phyloP scores from a whole-genome alignment of 306 rosid species.

The Luffa aegyptiaca region DNA sequence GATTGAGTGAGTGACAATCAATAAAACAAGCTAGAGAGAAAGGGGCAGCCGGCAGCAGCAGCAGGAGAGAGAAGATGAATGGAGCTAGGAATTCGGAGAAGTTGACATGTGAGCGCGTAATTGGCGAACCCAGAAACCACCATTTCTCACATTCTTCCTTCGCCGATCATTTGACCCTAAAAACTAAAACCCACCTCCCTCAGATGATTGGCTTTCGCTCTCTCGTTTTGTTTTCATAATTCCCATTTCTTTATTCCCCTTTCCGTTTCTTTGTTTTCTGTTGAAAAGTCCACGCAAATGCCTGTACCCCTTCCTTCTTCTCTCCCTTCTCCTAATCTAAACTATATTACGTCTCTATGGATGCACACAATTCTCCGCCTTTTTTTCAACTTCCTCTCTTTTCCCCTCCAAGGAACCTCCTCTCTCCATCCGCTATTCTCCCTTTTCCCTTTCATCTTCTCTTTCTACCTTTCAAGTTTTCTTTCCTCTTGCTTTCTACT shows the following conservation, averaged over 20 bases:
- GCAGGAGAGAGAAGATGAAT: background rate
- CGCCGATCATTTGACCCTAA: background rate
- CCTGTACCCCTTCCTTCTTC: background rate
- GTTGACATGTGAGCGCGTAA: background rate
- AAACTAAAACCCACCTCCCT: background rate
- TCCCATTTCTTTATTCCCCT: background rate
- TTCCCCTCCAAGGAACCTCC: background rate
- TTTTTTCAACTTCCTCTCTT: conserved; percentile 1
- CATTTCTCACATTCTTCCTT: too few species aligned
- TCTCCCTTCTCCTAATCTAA: background rate
- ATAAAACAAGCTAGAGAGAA: background rate
- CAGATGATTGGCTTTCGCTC: background rate
- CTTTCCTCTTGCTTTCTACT: background rate
- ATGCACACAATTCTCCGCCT: background rate
- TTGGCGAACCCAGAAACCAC: background rate
- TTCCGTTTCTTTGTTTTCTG: background rate
- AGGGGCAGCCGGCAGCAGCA: background rate
- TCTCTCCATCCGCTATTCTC: background rate
- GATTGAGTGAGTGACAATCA: too few species aligned
- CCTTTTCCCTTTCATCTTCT: background rate
- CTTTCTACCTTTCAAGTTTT: background rate
- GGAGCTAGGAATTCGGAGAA: background rate
- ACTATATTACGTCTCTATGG: background rate
- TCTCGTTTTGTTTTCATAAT: background rate
- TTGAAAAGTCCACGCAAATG: conserved; percentile 5